Evolutionary conservation across 2,329 filamentous ascomycete species (phyloP), one percentile per base, ranked within the genome.

Genomic region (Chrysoporthe austroafricana): DNA sequence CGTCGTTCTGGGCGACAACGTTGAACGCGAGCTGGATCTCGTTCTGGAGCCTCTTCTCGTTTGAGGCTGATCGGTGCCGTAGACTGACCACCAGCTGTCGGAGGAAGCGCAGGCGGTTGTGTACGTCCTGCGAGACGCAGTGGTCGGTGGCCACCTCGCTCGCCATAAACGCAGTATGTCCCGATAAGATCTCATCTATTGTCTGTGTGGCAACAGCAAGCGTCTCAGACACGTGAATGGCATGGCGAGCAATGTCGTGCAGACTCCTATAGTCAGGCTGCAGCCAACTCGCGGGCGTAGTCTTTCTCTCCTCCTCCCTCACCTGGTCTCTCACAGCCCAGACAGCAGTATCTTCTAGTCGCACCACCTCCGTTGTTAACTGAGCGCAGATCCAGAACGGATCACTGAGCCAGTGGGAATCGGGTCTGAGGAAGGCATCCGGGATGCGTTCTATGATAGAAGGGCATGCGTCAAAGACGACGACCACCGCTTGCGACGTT

Each of bases 1-100:
- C 74, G 60, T 84, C 80, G 46, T 79, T 73, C 69, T 83, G 80
- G 0, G 81, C 77, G 0, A 83, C 79, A 0, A 71, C 76, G 70
- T 84, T 81, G 73, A 82, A 85, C 0, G 79, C 73, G 69, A 90
- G 78, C 66, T 88, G 76, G 76, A 90, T 80, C 82, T 89, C 74
- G 77, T 89, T 75, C 74, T 84, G 62, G 73, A 90, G 77, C 67
- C 88, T 70, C 16, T 80, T 75, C 14, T 78, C 77, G 72, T 80
- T 83, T 0, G 81, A 77, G 0, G 69, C 68, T 0, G 81, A 77
- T 14, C 82, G 77, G 13, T 74, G 70, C 2, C 76, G 75, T 0
- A 82, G 74, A 62, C 76, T 79, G 18, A 71, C 68, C 1, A 81
- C 62, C 18, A 80, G 75, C 21, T 77, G 74, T 39, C 77, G 73